phyloP scores from a whole-genome alignment of 176 grass and related monocot species.

The Stipa capillata region DNA sequence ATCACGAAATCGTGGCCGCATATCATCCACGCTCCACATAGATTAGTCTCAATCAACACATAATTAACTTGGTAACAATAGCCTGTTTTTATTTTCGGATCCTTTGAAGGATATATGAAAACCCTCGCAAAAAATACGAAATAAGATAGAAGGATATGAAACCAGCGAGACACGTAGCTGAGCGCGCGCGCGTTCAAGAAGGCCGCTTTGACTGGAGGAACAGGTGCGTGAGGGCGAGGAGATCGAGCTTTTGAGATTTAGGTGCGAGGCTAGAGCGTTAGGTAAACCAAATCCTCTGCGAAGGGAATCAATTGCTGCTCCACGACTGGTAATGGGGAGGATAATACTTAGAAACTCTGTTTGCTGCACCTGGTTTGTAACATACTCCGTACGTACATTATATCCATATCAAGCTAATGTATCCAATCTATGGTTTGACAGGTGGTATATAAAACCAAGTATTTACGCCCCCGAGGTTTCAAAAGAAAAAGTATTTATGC shows the following conservation, averaged over 20 bases:
- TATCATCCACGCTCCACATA: not conserved
- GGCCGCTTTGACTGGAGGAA: slow-evolving; percentile 34
- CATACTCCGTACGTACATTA: too few relatives aligned
- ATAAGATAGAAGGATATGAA: not conserved
- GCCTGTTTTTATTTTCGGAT: not conserved
- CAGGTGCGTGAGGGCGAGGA: not conserved
- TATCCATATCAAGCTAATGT: too few relatives aligned
- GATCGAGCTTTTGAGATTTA: slow-evolving; percentile 14
- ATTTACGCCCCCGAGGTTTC: too few relatives aligned
- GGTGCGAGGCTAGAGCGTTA: slow-evolving; percentile 34
- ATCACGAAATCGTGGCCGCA: not conserved
- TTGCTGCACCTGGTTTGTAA: too few relatives aligned
- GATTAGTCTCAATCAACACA: not conserved
- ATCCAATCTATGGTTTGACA: too few relatives aligned
- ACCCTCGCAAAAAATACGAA: too few relatives aligned
- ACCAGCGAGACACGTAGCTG: too few relatives aligned
- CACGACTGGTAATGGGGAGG: too few relatives aligned
- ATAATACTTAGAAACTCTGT: too few relatives aligned
- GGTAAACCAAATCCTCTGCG: slow-evolving; percentile 41
- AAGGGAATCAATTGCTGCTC: not conserved
- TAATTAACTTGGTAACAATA: not conserved
- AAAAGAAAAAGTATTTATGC: too few relatives aligned
- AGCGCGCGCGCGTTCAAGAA: not conserved
- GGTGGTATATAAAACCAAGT: too few relatives aligned
- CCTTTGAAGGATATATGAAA: too few relatives aligned